A percentile compares a stretch with the other conserved stretches of the same genome.
phyloP scores from a whole-genome alignment of 805 yeast genomes.

The Candida insectalens region DNA sequence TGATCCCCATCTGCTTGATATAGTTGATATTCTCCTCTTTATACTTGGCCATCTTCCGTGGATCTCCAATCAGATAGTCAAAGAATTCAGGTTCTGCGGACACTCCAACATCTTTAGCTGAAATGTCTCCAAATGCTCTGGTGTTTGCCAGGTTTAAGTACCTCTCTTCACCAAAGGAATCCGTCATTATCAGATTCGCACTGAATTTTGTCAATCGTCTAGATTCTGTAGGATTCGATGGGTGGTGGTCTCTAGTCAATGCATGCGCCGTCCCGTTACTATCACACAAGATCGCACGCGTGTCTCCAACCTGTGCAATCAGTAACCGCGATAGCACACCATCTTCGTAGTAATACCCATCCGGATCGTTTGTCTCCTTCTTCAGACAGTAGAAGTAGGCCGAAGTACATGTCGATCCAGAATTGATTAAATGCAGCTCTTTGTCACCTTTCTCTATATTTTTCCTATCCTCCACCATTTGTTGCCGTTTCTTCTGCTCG shows the following conservation, averaged over 20 bases:
- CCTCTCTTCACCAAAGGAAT: constrained; percentile 88
- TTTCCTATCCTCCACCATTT: constrained; percentile 1
- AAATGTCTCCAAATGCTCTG: constrained; percentile 83
- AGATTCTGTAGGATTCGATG: constrained; percentile 72
- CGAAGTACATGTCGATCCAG: constrained; percentile 29
- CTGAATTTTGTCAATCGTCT: constrained; percentile 57
- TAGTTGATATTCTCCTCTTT: constrained; percentile 14
- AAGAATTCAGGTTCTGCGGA: constrained; percentile 87
- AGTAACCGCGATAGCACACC: constrained; percentile 56
- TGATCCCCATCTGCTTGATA: constrained; percentile 10
- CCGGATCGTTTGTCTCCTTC: constrained; percentile 18
- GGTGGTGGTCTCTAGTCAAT: constrained; percentile 77
- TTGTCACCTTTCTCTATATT: not conserved
- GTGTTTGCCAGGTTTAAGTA: constrained; percentile 80
- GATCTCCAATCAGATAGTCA: constrained; percentile 60
- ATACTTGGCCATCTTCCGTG: constrained; percentile 27
- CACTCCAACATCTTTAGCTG: constrained; percentile 75
- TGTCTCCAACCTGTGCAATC: constrained; percentile 89
- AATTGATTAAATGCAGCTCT: constrained; percentile 11
- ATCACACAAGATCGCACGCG: constrained; percentile 81
- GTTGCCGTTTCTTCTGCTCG: constrained; percentile 1
- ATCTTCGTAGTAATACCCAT: constrained; percentile 51
- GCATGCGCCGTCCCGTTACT: constrained; percentile 69
- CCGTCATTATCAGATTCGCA: constrained; percentile 61
- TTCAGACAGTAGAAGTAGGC: constrained; percentile 22